Base-by-base conservation (phyloP, 176 grass and related monocot genomes). In the Poa pratensis region DNA sequence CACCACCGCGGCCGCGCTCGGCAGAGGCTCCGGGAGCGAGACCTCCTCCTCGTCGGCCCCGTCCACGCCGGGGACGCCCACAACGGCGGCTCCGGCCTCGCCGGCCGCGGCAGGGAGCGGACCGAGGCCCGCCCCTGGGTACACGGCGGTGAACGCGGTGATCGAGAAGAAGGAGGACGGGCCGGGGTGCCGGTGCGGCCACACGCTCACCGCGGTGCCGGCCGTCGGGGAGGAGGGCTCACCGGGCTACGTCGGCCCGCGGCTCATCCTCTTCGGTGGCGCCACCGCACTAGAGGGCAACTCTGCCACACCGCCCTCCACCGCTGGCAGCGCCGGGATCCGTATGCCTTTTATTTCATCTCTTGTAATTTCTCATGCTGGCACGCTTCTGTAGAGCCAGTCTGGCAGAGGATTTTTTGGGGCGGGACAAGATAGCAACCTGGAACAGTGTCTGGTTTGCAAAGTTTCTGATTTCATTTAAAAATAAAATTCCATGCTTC, bases 91-190 rank as follows among this genome's bases (percentile, higher is more conserved):
- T 5, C 57, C 76, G 68, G 82, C 70, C 45, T 14, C 46, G 27
- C 42, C 80, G 53, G 89, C 82, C 19, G 83, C 20, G 5, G 73
- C 68, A 20, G 86, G 79, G 13, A 49, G 76, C 1, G 93, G 93
- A 9, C 95, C 93, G 50, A 92, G 90, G 51, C 93, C 90, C 0
- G 96, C 96, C 4, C 97, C 94, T 0, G 88, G 73, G 63, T 99
- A 96, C 80, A 91, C 90, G 8, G 86, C 78, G 26, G 97, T 96
- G 82, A 92, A 86, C 90, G 97, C 92, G 40, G 67, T 94, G 73
- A 92, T 94, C 84, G 97, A 99, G 50, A 94, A 93, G 90, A 91
- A 96, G 85, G 97, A 99, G 82, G 97, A 96, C 71, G 94, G 94
- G 28, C 88, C 97, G 0, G 93, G 93, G 23, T 96, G 92, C 87